Evolutionary conservation across 2,329 filamentous ascomycete species (phyloP).

Genomic region (Cladosporium sp.): DNA sequence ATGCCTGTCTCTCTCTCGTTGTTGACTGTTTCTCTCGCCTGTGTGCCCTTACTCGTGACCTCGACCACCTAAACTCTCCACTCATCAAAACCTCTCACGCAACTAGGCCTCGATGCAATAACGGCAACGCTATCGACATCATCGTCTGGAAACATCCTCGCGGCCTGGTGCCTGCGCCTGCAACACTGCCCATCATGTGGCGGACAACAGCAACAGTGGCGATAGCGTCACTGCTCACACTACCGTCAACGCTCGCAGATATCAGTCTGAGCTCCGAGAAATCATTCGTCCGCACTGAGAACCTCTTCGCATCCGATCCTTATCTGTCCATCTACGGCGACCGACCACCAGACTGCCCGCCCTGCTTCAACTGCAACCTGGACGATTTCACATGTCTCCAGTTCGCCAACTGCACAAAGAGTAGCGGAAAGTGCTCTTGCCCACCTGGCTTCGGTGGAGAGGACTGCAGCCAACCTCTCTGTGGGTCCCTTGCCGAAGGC

Average conservation of each 20-base stretch:
- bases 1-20: not conserved
- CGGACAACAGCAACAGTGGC: conserved; percentile 20
- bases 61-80: not conserved
- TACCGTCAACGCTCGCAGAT: conserved; percentile 19
- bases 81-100: not conserved
- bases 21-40: not conserved
- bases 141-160: not conserved
- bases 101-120: not conserved
- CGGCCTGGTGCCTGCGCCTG: conserved; percentile 8
- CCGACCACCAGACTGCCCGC: conserved; percentile 72
- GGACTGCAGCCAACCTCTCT: conserved; percentile 86
- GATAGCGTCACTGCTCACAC: conserved; percentile 20
- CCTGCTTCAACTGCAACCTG: conserved; percentile 96
- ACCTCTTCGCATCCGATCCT: conserved; percentile 11
- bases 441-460: conserved; percentile 90
- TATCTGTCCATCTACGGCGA: conserved; percentile 63
- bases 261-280: conserved; percentile 11
- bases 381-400: conserved; percentile 89
- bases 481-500: conserved; percentile 80
- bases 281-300: conserved; percentile 10
- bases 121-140: not conserved
- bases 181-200: conserved; percentile 22
- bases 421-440: conserved; percentile 88
- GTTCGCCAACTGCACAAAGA: conserved; percentile 82
- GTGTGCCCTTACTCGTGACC: not conserved